Evolutionary conservation across 228 moss, liverwort and hornwort species (phyloP).

Genomic region (Sphagnum magellanicum): DNA sequence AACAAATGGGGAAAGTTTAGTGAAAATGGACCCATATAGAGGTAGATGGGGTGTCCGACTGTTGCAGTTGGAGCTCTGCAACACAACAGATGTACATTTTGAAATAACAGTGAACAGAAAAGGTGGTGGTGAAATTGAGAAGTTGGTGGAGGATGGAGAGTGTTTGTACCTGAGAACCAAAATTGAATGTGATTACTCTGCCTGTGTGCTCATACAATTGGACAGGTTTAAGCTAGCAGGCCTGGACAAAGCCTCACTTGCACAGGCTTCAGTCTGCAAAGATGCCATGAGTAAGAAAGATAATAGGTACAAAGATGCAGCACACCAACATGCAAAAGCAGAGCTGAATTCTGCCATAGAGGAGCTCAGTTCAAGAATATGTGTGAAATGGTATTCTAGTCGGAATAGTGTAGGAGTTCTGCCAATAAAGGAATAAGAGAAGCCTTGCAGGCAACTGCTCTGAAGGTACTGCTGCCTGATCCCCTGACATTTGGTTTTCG

Average conservation of each 20-base stretch:
- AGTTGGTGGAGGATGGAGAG: conserved; percentile 59
- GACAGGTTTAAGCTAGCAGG: conserved; percentile 89
- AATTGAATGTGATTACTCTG: conserved; percentile 96
- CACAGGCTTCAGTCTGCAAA: conserved; percentile 67
- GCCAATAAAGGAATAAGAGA: conserved; percentile 91
- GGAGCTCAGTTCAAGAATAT: conserved; percentile 89
- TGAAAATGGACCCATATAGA: conserved; percentile 95
- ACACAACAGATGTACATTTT: conserved; percentile 91
- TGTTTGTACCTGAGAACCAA: conserved; percentile 78
- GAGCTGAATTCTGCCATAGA: conserved; percentile 81
- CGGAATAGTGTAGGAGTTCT: conserved; percentile 91
- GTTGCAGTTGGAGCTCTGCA: conserved; percentile 91
- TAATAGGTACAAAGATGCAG: conserved; percentile 41
- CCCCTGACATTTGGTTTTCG: conserved; percentile 97
- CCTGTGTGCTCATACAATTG: conserved; percentile 83
- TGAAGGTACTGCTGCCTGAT: conserved; percentile 86
- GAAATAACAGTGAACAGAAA: conserved; percentile 78
- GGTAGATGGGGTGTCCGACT: conserved; percentile 97
- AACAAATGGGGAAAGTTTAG: conserved; percentile 45
- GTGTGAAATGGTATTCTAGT: conserved; percentile 91
- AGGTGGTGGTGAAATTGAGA: conserved; percentile 38
- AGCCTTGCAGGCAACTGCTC: conserved; percentile 77
- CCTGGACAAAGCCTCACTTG: conserved; percentile 76
- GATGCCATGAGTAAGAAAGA: conserved; percentile 39
- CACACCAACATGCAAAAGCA: conserved; percentile 77